Evolutionary conservation across 2,329 filamentous ascomycete species (phyloP).

Genomic region (Sclerotinia minor): DNA sequence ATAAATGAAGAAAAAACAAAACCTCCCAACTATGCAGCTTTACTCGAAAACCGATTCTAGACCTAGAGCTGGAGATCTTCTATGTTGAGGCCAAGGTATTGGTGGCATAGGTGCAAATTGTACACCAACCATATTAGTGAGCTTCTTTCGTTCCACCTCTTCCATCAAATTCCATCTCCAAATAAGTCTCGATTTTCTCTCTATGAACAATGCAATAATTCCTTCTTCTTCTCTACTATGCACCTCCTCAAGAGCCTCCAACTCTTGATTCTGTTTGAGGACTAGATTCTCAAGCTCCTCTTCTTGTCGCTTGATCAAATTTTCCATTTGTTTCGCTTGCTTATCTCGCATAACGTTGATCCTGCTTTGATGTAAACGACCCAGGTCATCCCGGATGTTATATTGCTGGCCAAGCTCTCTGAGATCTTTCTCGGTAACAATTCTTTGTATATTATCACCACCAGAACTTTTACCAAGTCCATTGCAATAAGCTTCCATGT

Average conservation of each 20-base stretch:
- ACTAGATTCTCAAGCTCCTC: constrained; percentile 51
- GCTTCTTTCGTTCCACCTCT: constrained; percentile 54
- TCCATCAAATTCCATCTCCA: constrained; percentile 55
- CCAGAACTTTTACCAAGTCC: constrained; percentile 49
- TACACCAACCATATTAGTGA: constrained; percentile 49
- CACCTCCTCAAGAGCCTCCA: constrained; percentile 50
- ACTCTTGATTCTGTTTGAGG: constrained; percentile 50
- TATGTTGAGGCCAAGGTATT: constrained; percentile 45
- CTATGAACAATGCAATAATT: constrained; percentile 48
- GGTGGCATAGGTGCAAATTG: constrained; percentile 46
- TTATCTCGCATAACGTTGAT: constrained; percentile 67
- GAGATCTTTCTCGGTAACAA: constrained; percentile 60
- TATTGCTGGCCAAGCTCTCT: constrained; percentile 62
- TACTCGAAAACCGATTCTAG: constrained; percentile 34
- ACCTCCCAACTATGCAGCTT: not conserved
- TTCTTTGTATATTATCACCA: constrained; percentile 48
- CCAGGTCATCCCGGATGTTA: constrained; percentile 59
- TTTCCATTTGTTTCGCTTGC: constrained; percentile 62
- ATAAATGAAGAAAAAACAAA: not conserved
- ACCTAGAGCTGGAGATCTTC: constrained; percentile 25
- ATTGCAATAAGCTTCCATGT: constrained; percentile 67
- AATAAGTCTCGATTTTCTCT: constrained; percentile 49
- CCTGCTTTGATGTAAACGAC: constrained; percentile 57
- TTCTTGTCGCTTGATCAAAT: constrained; percentile 56
- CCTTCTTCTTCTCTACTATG: constrained; percentile 53